Evolutionary conservation across 169 alveolate species (phyloP).

Genomic region (Plasmodium inui): DNA sequence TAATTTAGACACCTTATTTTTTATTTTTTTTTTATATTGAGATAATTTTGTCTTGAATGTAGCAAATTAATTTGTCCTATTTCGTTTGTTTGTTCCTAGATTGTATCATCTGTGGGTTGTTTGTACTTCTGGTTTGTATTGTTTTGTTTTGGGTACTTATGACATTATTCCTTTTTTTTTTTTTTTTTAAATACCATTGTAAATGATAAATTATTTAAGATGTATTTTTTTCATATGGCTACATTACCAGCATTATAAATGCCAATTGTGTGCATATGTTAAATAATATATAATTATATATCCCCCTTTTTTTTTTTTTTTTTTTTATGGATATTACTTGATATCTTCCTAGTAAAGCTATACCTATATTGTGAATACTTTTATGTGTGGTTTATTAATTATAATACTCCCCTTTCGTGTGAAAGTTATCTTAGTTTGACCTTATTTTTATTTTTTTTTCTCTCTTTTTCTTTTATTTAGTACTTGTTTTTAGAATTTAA

Average conservation of each 20-base stretch:
- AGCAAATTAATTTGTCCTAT: neutral
- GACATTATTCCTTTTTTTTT: neutral
- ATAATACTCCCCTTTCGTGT: conserved; percentile 20
- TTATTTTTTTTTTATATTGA: neutral
- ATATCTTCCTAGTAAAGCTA: neutral
- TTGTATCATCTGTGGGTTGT: neutral
- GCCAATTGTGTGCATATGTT: neutral
- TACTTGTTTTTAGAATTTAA: conserved; percentile 25
- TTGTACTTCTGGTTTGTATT: neutral
- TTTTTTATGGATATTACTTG: neutral
- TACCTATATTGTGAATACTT: neutral
- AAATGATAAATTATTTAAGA: conserved; percentile 1
- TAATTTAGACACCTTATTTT: neutral
- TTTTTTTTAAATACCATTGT: neutral
- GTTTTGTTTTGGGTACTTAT: neutral
- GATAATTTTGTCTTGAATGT: neutral
- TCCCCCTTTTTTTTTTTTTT: neutral
- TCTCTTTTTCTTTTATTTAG: neutral
- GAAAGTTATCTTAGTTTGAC: conserved; percentile 7
- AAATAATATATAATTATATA: conserved; percentile 11
- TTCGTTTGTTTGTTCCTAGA: neutral
- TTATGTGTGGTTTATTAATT: conserved; percentile 31
- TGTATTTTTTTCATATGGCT: neutral
- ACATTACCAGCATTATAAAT: neutral
- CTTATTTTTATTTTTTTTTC: conserved; percentile 18